phyloP scores from a whole-genome alignment of 129 eudicot species.

The Lactuca sativa region DNA sequence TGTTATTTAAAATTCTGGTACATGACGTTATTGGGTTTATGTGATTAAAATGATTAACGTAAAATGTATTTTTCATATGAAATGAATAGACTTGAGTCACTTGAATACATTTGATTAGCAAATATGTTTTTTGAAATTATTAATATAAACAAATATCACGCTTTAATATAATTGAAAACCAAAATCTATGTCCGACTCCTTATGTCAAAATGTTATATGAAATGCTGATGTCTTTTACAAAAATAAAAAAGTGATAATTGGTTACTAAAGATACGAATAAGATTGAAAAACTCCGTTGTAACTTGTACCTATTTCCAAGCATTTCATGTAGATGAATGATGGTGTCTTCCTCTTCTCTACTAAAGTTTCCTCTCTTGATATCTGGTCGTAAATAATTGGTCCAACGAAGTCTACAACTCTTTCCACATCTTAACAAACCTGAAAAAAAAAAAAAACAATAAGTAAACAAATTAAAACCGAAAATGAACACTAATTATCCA shows the following conservation, averaged over 20 bases:
- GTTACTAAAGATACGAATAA: too few species aligned
- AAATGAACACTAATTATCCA: slow-evolving; percentile 1
- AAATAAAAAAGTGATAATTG: too few species aligned
- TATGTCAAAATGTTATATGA: background rate
- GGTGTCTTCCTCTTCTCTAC: slow-evolving; percentile 51
- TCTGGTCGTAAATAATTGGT: slow-evolving; percentile 49
- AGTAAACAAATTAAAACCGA: too few species aligned
- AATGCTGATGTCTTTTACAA: too few species aligned
- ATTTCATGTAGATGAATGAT: slow-evolving; percentile 46
- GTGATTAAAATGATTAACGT: background rate
- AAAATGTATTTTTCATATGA: too few species aligned
- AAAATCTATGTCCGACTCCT: background rate
- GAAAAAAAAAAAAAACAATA: background rate
- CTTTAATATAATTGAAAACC: background rate
- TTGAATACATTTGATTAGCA: too few species aligned
- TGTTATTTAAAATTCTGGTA: background rate
- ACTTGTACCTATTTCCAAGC: slow-evolving; percentile 61
- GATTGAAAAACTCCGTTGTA: background rate
- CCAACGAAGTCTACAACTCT: slow-evolving; percentile 59
- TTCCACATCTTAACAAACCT: slow-evolving; percentile 63
- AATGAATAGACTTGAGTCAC: too few species aligned
- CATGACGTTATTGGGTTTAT: background rate
- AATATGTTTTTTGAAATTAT: too few species aligned
- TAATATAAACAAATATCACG: background rate
- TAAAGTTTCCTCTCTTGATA: slow-evolving; percentile 54